Conservation (phyloP, 345 rosid genomes). For the Eutrema japonicum region DNA sequence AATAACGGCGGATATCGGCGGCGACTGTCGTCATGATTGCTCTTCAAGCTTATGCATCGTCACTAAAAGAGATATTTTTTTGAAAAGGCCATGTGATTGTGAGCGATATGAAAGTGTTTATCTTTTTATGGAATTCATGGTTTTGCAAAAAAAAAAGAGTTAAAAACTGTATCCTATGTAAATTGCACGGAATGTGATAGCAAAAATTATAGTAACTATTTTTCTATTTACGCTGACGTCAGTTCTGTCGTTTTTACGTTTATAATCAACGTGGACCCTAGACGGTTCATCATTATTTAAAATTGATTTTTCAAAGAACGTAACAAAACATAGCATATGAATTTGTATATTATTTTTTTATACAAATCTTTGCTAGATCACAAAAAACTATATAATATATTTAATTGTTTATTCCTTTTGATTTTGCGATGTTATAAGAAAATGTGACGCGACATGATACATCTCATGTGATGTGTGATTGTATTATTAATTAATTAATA, state of each 20-base stretch:
- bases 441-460: constrained; percentile 30
- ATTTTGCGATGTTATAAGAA: constrained; percentile 3
- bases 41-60: constrained; percentile 48
- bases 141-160: not conserved
- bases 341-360: constrained; percentile 2
- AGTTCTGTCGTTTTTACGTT: constrained; percentile 28
- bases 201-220: constrained; percentile 22
- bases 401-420: not conserved
- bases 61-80: constrained; percentile 13
- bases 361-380: constrained; percentile 37
- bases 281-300: constrained; percentile 18
- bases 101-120: constrained; percentile 26
- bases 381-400: not conserved
- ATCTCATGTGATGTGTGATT: constrained; percentile 39
- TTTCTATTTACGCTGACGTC: constrained; percentile 33
- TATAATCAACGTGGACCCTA: constrained; percentile 39
- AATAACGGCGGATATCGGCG: constrained; percentile 43
- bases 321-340: constrained; percentile 5
- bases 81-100: constrained; percentile 56
- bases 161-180: constrained; percentile 7
- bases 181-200: constrained; percentile 41
- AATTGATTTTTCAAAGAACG: not conserved
- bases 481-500: constrained; percentile 9
- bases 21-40: constrained; percentile 50
- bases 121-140: constrained; percentile 34